Conservation (phyloP, 2,329 filamentous ascomycete species). For the Cladosporium austrohemisphaericum region DNA sequence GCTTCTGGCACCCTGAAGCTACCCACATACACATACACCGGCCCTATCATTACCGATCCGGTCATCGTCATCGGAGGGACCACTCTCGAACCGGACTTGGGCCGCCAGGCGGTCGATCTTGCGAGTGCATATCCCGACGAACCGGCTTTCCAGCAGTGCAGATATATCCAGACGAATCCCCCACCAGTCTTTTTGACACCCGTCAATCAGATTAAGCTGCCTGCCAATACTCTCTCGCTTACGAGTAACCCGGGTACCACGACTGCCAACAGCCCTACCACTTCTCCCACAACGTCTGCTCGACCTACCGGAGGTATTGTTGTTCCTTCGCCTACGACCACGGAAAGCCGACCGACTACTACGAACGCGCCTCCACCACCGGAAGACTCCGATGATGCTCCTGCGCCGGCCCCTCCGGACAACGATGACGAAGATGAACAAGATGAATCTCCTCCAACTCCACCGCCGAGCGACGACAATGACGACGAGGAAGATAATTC, state of each 20-base stretch:
- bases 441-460: too few species aligned
- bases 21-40: neutral
- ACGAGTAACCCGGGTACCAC: neutral
- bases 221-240: neutral
- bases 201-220: neutral
- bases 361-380: neutral
- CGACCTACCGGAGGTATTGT: neutral
- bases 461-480: too few species aligned
- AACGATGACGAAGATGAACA: neutral
- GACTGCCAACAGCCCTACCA: neutral
- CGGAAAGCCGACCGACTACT: neutral
- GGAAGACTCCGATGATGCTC: neutral
- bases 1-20: neutral
- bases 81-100: too few species aligned
- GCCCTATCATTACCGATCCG: too few species aligned
- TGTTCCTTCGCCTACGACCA: neutral
- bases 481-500: too few species aligned
- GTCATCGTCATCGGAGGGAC: too few species aligned
- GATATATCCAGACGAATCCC: neutral
- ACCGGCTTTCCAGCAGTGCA: constrained; percentile 4
- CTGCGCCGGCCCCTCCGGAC: neutral
- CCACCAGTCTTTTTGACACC: neutral
- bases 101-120: neutral
- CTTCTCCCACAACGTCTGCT: neutral
- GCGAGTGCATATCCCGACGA: neutral